Evolutionary conservation across 202 grass and related monocot species (phyloP).

Genomic region (Musa balbisiana): DNA sequence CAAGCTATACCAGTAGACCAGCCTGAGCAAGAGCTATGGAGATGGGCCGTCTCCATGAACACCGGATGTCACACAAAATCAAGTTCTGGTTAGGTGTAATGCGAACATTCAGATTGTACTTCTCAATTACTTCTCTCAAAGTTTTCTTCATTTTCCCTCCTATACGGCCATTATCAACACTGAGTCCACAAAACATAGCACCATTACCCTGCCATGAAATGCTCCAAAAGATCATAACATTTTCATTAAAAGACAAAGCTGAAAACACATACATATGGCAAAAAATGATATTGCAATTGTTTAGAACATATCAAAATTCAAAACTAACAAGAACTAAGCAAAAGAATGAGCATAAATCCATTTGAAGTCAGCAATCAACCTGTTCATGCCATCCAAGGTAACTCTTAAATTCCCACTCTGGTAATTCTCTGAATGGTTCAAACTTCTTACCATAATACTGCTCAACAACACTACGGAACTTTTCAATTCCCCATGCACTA

Average conservation of each 20-base stretch:
- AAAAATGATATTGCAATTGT: not conserved
- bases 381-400: conserved; percentile 21
- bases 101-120: conserved; percentile 61
- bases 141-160: conserved; percentile 67
- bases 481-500: conserved; percentile 11
- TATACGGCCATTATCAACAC: conserved; percentile 89
- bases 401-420: conserved; percentile 17
- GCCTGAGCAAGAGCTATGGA: conserved; percentile 63
- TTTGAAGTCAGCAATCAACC: not conserved
- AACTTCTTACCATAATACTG: conserved; percentile 21
- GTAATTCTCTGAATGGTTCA: conserved; percentile 9
- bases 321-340: not conserved
- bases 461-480: conserved; percentile 16
- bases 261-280: not conserved
- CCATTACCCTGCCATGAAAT: conserved; percentile 57
- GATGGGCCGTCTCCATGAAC: conserved; percentile 59
- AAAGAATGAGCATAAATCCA: not conserved
- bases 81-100: conserved; percentile 95
- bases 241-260: not conserved
- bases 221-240: not conserved
- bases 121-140: conserved; percentile 89
- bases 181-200: conserved; percentile 75
- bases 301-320: not conserved
- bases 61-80: conserved; percentile 65
- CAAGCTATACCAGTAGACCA: conserved; percentile 54